phyloP scores from a whole-genome alignment of 1,284 basidiomycete genomes.

The Marasmius sp. region DNA sequence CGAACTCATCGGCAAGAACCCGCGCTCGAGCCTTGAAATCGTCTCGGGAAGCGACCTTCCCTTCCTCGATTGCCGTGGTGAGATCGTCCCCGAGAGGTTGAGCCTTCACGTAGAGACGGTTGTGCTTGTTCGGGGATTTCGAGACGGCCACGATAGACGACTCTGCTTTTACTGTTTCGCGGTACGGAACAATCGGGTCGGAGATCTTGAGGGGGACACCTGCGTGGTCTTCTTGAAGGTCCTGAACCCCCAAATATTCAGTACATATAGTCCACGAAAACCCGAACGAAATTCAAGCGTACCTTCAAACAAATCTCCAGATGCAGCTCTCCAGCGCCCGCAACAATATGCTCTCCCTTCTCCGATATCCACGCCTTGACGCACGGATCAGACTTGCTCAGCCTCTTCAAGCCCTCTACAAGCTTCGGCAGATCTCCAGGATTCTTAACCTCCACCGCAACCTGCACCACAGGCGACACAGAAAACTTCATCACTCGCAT shows the following conservation, averaged over 20 bases:
- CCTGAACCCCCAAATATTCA: slow-evolving; percentile 40
- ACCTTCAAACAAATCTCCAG: slow-evolving; percentile 99
- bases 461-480: slow-evolving; percentile 98
- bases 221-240: slow-evolving; percentile 99
- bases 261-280: neutral
- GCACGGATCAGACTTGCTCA: slow-evolving; percentile 99
- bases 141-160: slow-evolving; percentile 96
- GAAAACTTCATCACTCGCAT: slow-evolving; percentile 99
- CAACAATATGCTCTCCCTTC: slow-evolving; percentile 97
- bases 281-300: neutral
- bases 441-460: slow-evolving; percentile 99
- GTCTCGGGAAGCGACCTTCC: slow-evolving; percentile 88
- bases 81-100: slow-evolving; percentile 94
- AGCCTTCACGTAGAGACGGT: slow-evolving; percentile 95
- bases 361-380: slow-evolving; percentile 95
- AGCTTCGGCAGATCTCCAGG: slow-evolving; percentile 98
- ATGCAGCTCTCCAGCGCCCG: slow-evolving; percentile 98
- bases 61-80: slow-evolving; percentile 88
- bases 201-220: slow-evolving; percentile 99
- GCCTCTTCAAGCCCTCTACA: slow-evolving; percentile 99
- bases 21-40: slow-evolving; percentile 98
- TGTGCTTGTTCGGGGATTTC: slow-evolving; percentile 99
- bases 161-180: slow-evolving; percentile 97
- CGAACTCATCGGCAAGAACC: slow-evolving; percentile 93
- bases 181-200: slow-evolving; percentile 97